phyloP scores from a whole-genome alignment of 2,329 filamentous ascomycete species.

The Ophiostoma pallidulum region DNA sequence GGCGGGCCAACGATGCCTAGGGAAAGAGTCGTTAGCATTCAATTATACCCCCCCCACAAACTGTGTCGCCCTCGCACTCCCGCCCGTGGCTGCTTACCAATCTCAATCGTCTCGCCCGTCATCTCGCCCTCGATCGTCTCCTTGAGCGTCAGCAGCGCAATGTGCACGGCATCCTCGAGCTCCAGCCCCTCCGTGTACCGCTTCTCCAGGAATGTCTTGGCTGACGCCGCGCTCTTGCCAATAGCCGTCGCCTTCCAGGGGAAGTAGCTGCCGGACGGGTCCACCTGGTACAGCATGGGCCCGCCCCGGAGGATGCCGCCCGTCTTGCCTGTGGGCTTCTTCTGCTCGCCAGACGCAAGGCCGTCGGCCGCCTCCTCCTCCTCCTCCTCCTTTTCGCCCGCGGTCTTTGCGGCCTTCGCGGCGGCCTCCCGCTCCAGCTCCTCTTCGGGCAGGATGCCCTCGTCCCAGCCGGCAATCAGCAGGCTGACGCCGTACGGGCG shows the following conservation, averaged over 20 bases:
- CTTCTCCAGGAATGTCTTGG: constrained; percentile 99
- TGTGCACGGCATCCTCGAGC: constrained; percentile 96
- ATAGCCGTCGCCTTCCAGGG: constrained; percentile 99
- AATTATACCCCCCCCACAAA: not conserved
- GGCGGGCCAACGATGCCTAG: constrained; percentile 89
- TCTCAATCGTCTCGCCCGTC: constrained; percentile 97
- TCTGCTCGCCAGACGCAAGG: constrained; percentile 46
- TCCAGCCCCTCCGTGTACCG: constrained; percentile 95
- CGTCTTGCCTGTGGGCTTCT: constrained; percentile 75
- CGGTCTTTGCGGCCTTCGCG: constrained; percentile 34
- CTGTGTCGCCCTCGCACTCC: not conserved
- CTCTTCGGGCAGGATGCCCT: constrained; percentile 82
- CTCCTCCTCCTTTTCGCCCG: constrained; percentile 30
- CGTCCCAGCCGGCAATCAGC: constrained; percentile 94
- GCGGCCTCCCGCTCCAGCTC: constrained; percentile 45
- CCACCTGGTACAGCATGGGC: constrained; percentile 96
- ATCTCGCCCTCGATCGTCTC: constrained; percentile 99
- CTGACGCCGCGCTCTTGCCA: constrained; percentile 94
- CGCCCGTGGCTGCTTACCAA: constrained; percentile 48
- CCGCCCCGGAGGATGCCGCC: constrained; percentile 93
- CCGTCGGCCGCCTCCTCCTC: constrained; percentile 27
- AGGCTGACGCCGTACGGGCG: constrained; percentile 93
- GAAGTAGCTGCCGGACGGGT: constrained; percentile 97
- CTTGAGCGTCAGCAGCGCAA: constrained; percentile 92
- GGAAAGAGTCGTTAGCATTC: not conserved